phyloP scores from a whole-genome alignment of 2,329 filamentous ascomycete species.

The Claviceps capensis region DNA sequence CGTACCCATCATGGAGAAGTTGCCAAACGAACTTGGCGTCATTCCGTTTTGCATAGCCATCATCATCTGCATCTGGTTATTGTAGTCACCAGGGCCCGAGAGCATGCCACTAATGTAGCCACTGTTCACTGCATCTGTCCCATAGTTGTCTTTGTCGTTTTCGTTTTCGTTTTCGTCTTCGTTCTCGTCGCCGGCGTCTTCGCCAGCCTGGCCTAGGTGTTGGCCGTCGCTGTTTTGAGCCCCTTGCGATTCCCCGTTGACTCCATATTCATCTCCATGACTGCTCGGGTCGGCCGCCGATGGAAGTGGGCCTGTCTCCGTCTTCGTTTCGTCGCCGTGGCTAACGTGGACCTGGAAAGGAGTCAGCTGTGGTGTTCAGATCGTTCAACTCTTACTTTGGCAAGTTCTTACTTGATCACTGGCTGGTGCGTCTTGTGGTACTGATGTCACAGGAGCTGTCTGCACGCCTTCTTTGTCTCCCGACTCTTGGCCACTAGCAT shows the following conservation, averaged over 20 bases:
- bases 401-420: conserved; percentile 2
- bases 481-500: neutral
- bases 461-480: neutral
- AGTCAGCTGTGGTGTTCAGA: neutral
- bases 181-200: conserved; percentile 11
- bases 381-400: neutral
- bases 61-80: conserved; percentile 70
- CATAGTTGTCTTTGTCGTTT: conserved; percentile 18
- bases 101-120: conserved; percentile 44
- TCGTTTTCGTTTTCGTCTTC: conserved; percentile 16
- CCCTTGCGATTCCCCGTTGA: neutral
- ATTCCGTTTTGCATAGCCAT: conserved; percentile 63
- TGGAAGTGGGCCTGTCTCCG: neutral
- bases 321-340: neutral
- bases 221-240: neutral
- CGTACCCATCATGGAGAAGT: conserved; percentile 80
- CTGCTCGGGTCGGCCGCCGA: neutral
- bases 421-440: neutral
- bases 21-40: conserved; percentile 38
- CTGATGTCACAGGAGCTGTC: neutral
- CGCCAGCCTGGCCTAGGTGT: conserved; percentile 6
- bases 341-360: neutral
- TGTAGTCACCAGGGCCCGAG: conserved; percentile 42
- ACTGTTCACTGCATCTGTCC: conserved; percentile 27
- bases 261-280: conserved; percentile 1